Base-by-base conservation (phyloP, 1,284 basidiomycete species). In the Stereum hirsutum region DNA sequence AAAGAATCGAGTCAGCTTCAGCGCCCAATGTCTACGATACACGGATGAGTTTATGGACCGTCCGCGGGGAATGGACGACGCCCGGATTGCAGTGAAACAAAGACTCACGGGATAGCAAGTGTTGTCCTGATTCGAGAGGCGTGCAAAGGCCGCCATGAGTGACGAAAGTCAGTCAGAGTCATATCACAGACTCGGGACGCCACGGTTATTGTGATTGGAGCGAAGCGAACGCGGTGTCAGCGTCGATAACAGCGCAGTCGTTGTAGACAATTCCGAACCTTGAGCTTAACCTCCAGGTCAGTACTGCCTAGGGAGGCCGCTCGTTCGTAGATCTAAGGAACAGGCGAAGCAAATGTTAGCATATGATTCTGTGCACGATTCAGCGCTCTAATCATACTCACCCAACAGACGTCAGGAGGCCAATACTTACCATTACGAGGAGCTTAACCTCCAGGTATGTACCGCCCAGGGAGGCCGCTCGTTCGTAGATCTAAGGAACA, bases 361-460 rank as follows among this genome's bases (percentile, higher is more conserved):
- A 32, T n/a, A 32, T 32, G 31, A n/a, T 14, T 30, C 28, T n/a
- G n/a, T 10, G 31, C 4, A 19, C 8, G n/a, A 12, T 5, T 17
- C 11, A 12, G n/a, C n/a, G 17, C 17, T 21, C 10, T 8, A 38
- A 36, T 20, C 15, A 12, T 12, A n/a, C n/a, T n/a, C n/a, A n/a
- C n/a, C n/a, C n/a, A n/a, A n/a, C n/a, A n/a, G n/a, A n/a, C n/a
- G n/a, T n/a, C n/a, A n/a, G n/a, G n/a, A n/a, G n/a, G n/a, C n/a
- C n/a, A n/a, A n/a, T n/a, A n/a, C n/a, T n/a, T n/a, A n/a, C n/a
- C n/a, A n/a, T n/a, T n/a, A n/a, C n/a, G n/a, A n/a, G n/a, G 11
- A 47, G 28, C 64, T 40, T 48, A 75, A 73, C 54, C 68, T 66
- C 74, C 74, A 75, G 37, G n/a, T n/a, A n/a, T n/a, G 72, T 74